Evolutionary conservation across 1,284 basidiomycete genomes (phyloP).

Genomic region (Fereydounia khargensis): DNA sequence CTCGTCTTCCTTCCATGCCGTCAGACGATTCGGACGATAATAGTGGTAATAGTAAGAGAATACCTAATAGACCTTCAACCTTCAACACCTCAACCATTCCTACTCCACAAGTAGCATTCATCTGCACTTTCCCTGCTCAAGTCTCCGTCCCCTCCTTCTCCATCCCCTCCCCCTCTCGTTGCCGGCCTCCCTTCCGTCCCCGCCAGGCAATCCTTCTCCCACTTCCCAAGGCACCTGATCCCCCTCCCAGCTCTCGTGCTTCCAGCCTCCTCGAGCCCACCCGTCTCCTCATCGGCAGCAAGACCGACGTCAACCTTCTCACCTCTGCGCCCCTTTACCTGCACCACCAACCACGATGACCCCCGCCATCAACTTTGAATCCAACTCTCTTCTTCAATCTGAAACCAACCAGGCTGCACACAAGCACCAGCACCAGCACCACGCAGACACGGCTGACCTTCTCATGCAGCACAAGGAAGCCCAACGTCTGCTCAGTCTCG

Average conservation of each 20-base stretch:
- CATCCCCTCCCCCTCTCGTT: conserved; percentile 3
- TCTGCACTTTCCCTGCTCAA: conserved; percentile 3
- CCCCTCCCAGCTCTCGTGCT: conserved; percentile 11
- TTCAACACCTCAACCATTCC: conserved; percentile 1
- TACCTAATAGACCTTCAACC: conserved; percentile 1
- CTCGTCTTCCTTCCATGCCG: conserved; percentile 36
- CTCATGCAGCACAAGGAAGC: conserved; percentile 31
- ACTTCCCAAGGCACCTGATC: conserved; percentile 35
- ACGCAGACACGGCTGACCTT: conserved; percentile 31
- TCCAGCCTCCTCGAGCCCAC: conserved; percentile 9
- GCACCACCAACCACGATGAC: conserved; percentile 37
- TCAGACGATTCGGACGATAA: conserved; percentile 45
- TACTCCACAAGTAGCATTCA: neutral
- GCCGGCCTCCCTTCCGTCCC: conserved; percentile 9
- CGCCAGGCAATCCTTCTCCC: conserved; percentile 26
- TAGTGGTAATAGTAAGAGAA: conserved; percentile 31
- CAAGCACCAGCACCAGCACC: conserved; percentile 10
- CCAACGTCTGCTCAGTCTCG: conserved; percentile 26
- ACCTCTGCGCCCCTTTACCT: conserved; percentile 32
- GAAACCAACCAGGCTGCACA: conserved; percentile 12
- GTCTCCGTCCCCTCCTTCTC: conserved; percentile 2
- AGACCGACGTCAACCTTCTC: conserved; percentile 23
- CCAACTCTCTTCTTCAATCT: conserved; percentile 24
- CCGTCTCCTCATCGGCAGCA: conserved; percentile 8
- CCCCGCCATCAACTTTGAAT: conserved; percentile 31